Evolutionary conservation across 371 early-diverging fungal species (phyloP).

Genomic region (Mortierella sp.): DNA sequence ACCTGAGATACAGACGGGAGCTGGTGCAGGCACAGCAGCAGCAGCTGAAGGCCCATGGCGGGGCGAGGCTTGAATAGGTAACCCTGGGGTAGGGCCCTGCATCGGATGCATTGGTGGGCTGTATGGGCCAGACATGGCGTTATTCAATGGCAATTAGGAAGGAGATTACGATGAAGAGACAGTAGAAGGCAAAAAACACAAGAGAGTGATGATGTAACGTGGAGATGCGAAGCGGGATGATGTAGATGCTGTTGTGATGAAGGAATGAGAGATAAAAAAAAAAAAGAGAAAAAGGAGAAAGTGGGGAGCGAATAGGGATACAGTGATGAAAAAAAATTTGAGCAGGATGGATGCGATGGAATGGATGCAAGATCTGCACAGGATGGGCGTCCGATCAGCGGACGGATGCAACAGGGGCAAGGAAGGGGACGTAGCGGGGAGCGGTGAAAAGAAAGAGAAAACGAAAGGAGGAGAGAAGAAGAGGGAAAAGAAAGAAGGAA

Average conservation of each 20-base stretch:
- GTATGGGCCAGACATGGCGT: conserved; percentile 31
- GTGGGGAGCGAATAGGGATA: not conserved
- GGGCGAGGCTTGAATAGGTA: conserved; percentile 21
- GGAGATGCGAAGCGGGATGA: not conserved
- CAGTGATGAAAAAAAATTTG: not conserved
- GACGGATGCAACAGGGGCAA: not conserved
- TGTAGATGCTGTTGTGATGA: not conserved
- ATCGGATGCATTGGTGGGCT: too few relatives aligned
- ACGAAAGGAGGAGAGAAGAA: not conserved
- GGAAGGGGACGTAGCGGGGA: not conserved
- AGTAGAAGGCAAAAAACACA: too few relatives aligned
- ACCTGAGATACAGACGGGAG: conserved; percentile 34
- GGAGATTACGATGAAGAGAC: conserved; percentile 1
- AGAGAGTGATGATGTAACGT: not conserved
- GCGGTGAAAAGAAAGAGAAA: conserved; percentile 3
- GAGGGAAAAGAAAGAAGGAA: not conserved
- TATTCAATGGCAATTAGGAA: conserved; percentile 11
- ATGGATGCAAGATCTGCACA: not conserved
- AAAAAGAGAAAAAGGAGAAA: not conserved
- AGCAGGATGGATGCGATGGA: conserved; percentile 10
- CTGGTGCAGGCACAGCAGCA: not conserved
- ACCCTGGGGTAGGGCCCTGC: conserved; percentile 13
- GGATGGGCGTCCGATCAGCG: too few relatives aligned
- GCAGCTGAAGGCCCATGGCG: conserved; percentile 16
- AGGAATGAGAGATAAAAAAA: conserved; percentile 1